Evolutionary conservation across 1,139 yeast species (phyloP), one percentile per base, ranked within the genome.

Genomic region (Saccharomyces hybrid): DNA sequence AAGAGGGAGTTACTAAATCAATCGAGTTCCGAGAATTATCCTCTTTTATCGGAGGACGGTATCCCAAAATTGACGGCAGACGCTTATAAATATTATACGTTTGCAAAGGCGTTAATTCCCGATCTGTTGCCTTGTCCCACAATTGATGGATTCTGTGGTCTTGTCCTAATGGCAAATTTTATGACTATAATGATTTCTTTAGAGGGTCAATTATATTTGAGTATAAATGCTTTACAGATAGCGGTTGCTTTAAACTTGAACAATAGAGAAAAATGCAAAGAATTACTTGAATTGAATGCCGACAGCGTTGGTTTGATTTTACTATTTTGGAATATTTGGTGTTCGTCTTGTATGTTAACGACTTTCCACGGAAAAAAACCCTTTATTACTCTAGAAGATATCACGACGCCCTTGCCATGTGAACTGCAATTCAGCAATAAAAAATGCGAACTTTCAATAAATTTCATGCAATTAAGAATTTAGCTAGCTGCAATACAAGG

Each of bases 301-400:
- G 34, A 16, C 20, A 16, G 41, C n/a, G 5, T 32, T n/a, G 55
- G 53, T 5, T n/a, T 50, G 26, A 23, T 52, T 9, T 25, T 52
- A n/a, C 23, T 52, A 46, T 52, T 52, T 7, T 52, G 55, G 55
- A 52, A 50, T 25, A 16, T 50, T 34, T 52, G 55, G 55, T 50
- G 55, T 42, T 50, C 53, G 4, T 52, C 50, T 26, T 50, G 52
- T 28, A 50, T 52, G 55, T 46, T 52, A 47, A 25, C 52, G 11
- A 52, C 50, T 6, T 30, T 50, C n/a, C 42, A 44, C 5, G 55
- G 55, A 20, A 50, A 16, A 31, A 30, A 14, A 9, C 50, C 55
- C 3, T 52, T 52, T 46, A 46, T 52, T 13, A 23, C 27, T 26
- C 9, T 34, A 23, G 23, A 38, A 38, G 23, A 38, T 38, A 38